These are phyloP conservation scores for Malus asiatica DNA, from an alignment of 306 rosid species.

Conservation along the genomic window DNA sequence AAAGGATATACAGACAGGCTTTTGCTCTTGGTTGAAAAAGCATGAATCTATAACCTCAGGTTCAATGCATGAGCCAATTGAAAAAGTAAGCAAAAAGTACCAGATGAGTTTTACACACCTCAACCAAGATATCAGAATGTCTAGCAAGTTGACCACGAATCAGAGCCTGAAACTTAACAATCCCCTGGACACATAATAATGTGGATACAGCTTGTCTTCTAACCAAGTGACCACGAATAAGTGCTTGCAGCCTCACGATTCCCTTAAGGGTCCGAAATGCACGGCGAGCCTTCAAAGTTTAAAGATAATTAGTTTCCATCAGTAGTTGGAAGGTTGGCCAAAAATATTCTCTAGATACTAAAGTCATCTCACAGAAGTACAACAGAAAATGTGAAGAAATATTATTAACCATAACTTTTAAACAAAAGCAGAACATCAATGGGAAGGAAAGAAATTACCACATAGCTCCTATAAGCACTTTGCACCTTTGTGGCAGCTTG, in stretches of 20 bases:
- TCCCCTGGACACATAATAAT: slow-evolving; percentile 25
- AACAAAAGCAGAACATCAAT: background rate
- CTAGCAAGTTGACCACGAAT: slow-evolving; percentile 24
- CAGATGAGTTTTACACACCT: background rate
- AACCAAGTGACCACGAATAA: slow-evolving; percentile 31
- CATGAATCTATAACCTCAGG: background rate
- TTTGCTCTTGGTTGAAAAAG: background rate
- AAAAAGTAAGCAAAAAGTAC: background rate
- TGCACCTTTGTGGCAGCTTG: slow-evolving; percentile 58
- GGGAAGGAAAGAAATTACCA: slow-evolving; percentile 30
- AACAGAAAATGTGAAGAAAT: background rate
- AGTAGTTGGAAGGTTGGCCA: background rate
- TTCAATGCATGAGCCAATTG: background rate
- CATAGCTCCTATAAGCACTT: slow-evolving; percentile 66
- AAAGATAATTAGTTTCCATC: background rate
- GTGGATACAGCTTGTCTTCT: slow-evolving; percentile 35
- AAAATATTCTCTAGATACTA: background rate
- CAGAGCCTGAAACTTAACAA: slow-evolving; percentile 28
- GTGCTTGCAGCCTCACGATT: slow-evolving; percentile 26
- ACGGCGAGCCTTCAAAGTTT: slow-evolving; percentile 30
- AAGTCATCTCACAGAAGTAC: background rate
- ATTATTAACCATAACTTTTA: background rate
- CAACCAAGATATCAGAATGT: background rate
- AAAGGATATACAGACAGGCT: background rate
- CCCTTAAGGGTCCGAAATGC: slow-evolving; percentile 21